phyloP scores from a whole-genome alignment of 805 yeast species.

The Nakazawaea ishiwadae region DNA sequence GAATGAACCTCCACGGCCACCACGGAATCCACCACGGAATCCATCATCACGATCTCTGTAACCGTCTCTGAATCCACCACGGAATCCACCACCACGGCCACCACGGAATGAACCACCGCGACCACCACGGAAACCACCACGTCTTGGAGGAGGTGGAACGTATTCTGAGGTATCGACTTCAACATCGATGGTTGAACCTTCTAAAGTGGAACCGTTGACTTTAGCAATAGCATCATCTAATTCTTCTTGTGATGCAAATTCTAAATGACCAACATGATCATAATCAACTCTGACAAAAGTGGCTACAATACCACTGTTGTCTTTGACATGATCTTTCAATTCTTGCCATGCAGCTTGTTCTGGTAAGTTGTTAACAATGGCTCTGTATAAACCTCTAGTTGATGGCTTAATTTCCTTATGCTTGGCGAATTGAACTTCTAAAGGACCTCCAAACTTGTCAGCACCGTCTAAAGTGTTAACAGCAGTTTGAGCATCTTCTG shows the following conservation, averaged over 20 bases:
- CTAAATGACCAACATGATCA: conserved; percentile 47
- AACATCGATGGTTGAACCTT: conserved; percentile 64
- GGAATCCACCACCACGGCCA: conserved; percentile 35
- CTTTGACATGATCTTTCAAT: conserved; percentile 84
- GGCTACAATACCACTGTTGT: conserved; percentile 59
- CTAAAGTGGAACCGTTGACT: conserved; percentile 66
- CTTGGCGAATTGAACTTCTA: conserved; percentile 51
- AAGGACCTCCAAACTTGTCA: conserved; percentile 44
- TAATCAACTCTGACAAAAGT: conserved; percentile 53
- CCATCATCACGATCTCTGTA: conserved; percentile 37
- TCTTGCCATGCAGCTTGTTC: conserved; percentile 84
- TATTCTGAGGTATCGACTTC: conserved; percentile 74
- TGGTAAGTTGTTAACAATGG: conserved; percentile 64
- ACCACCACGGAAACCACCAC: conserved; percentile 36
- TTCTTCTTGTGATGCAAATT: conserved; percentile 64
- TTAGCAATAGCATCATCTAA: conserved; percentile 69
- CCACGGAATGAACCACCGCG: conserved; percentile 43
- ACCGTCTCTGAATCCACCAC: conserved; percentile 42
- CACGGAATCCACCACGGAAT: conserved; percentile 28
- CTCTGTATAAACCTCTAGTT: conserved; percentile 71
- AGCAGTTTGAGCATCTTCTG: conserved; percentile 49
- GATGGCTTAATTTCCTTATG: conserved; percentile 38
- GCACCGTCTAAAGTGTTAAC: conserved; percentile 39
- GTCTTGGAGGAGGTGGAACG: conserved; percentile 44
- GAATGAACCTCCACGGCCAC: conserved; percentile 24